phyloP scores from a whole-genome alignment of 768 basidiomycete genomes.

The Tricholoma sp. region DNA sequence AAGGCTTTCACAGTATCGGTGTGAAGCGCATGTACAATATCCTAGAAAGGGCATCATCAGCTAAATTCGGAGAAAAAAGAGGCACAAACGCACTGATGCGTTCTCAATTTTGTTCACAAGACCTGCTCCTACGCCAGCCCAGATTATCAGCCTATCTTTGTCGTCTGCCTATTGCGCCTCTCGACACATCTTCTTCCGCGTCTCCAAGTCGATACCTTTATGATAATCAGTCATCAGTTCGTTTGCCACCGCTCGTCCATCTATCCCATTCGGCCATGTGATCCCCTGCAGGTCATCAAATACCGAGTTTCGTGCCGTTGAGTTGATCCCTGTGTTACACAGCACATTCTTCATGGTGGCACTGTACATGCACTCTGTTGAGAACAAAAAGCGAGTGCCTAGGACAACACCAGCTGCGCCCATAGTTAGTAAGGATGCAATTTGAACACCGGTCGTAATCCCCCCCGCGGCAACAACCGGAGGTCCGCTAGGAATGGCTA shows the following conservation, averaged over 20 bases:
- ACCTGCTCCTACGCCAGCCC: conserved; percentile 39
- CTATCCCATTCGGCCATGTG: conserved; percentile 35
- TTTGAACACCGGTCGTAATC: conserved; percentile 37
- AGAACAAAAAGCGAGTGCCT: conserved; percentile 46
- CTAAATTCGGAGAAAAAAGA: not conserved
- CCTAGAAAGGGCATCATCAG: not conserved
- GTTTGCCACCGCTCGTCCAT: conserved; percentile 40
- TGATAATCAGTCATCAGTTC: conserved; percentile 22
- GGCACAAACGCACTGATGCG: no score
- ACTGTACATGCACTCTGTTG: conserved; percentile 36
- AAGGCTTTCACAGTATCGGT: conserved; percentile 1
- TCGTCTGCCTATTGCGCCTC: not conserved
- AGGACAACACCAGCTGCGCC: conserved; percentile 41
- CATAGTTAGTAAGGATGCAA: conserved; percentile 35
- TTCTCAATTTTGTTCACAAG: conserved; percentile 15
- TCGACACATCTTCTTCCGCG: not conserved
- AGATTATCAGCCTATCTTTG: conserved; percentile 24
- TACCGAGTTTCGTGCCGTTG: conserved; percentile 32
- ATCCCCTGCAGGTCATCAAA: conserved; percentile 35
- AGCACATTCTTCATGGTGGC: conserved; percentile 33
- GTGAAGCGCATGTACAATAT: conserved; percentile 1
- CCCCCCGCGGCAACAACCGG: conserved; percentile 46
- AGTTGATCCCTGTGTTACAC: conserved; percentile 23
- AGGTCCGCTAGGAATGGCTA: conserved; percentile 23
- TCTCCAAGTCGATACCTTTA: not conserved